Base-by-base conservation (phyloP, 345 rosid species). In the Ricinus communis region DNA sequence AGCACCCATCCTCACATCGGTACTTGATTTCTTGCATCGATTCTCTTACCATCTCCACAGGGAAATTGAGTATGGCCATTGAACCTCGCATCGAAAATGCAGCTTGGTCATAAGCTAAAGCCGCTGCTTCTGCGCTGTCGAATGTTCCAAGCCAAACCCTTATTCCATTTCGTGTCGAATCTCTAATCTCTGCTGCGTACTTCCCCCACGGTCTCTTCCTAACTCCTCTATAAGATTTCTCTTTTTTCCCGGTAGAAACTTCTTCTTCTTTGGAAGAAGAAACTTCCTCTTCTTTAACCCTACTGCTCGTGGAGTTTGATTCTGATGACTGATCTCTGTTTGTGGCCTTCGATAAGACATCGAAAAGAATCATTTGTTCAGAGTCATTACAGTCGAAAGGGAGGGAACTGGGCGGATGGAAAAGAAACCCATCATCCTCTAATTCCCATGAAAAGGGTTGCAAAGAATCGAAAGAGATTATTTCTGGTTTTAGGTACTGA, bases 191-290 rank as follows among this genome's bases (percentile, higher is more conserved):
- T 41, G 87, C 87, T 45, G 87, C 87, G 56, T 72, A 83, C 62
- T 83, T 83, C 46, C 87, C 87, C 87, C 87, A 83, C 8, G 87
- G 87, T 30, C 87, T 75, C 81, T 66, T 73, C 72, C 87, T 68
- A 13, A 83, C 87, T 2, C 87, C 87, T 11, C 87, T 69, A 63
- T 75, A 83, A 7, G 81, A 67, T 73, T 70, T 80, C 57, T 80
- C 80, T 58, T 68, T 66, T 68, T 46, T 69, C 24, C 57, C 4
- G 11, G 51, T 33, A 50, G 43, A 2, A 15, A 45, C 33, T 36
- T 55, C 66, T 51, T 49, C 56, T 0, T 40, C 28, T 18, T 49
- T n/a, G 12, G 82, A 82, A 46, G 82, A 82, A 46, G 57, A 73
- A 41, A 73, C 81, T 38, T 82, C 85, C 25, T 82, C 85, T 10